Evolutionary conservation across 345 rosid genomes (phyloP).

Genomic region (Excoecaria cochinchinensis): DNA sequence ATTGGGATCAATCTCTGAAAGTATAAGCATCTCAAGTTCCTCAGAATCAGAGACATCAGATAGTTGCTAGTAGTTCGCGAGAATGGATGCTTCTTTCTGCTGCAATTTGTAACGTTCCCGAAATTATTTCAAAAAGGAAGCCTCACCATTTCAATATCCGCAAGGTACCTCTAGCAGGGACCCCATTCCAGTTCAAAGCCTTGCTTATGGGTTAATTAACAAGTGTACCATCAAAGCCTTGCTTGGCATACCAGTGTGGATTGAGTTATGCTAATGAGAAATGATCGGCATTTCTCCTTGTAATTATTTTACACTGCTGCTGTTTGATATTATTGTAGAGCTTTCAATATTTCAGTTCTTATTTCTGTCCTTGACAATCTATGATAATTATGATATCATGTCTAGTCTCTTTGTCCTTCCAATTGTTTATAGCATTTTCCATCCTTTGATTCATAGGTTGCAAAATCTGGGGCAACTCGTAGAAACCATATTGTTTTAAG

Average conservation of each 20-base stretch:
- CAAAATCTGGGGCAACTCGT: too few species aligned
- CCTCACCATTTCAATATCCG: conserved; percentile 2
- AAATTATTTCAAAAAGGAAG: not conserved
- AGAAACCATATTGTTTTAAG: too few species aligned
- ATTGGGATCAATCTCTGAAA: conserved; percentile 15
- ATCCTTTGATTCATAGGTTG: too few species aligned
- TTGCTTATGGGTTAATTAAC: not conserved
- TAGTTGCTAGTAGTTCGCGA: not conserved
- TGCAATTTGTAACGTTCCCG: not conserved
- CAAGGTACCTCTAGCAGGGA: not conserved
- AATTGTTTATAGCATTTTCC: too few species aligned
- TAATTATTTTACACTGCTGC: too few species aligned
- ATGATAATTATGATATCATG: too few species aligned
- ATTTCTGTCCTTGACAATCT: too few species aligned
- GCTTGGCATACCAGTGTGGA: too few species aligned
- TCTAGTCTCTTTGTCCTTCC: too few species aligned
- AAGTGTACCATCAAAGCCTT: not conserved
- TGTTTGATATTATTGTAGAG: too few species aligned
- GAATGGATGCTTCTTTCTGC: conserved; percentile 9
- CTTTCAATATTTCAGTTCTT: too few species aligned
- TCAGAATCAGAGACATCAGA: conserved; percentile 30
- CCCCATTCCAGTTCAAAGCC: not conserved
- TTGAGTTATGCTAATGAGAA: too few species aligned
- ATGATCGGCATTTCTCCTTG: not conserved
- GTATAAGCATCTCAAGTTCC: conserved; percentile 34